Evolutionary conservation across 2,329 filamentous ascomycete genomes (phyloP), one percentile per base, ranked within the genome.

Genomic region (Fusarium albidum): DNA sequence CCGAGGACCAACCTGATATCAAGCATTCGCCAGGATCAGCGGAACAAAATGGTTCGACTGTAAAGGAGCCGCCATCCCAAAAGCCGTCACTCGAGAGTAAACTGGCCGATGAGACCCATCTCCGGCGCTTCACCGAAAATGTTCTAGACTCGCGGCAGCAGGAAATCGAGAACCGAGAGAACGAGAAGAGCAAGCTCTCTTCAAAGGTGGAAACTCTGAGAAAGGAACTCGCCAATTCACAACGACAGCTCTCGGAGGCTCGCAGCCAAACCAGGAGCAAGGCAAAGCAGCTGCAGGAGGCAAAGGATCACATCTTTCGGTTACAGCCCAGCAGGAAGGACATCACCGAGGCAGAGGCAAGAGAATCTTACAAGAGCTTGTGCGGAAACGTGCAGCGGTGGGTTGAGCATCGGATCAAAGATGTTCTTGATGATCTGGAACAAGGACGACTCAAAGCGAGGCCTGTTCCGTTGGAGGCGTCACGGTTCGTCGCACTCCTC

Each of bases 81-180:
- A 54, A 35, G 28, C 47, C 63, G 18, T 41, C 31, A 9, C 59
- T 69, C 26, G 63, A 71, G 40, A 52, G 59, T 14, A 68, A 62
- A 42, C 55, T 74, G 25, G 59, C 61, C 14, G 65, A 72, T 41
- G 71, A 75, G 45, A 63, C 66, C 33, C 62, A 65, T 46, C 56
- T 75, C n/a, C 69, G 71, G 33, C 66, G 58, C 18, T 75, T 71
- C 55, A 73, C 72, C 6, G 72, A 75, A 42, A 61, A 67, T 10
- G 72, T 75, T n/a, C 46, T 75, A 34, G 73, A 75, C 43, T 68
- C 64, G 15, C 69, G 72, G 43, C 73, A 75, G 18, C 61, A 65
- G 39, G 72, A 75, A 37, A 62, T 75, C 13, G 69, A 74, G 40
- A 35, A 48, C 6, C 61, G 68, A 38, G 71, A 75, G 50, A 50